Base-by-base conservation (phyloP, 805 yeast genomes). In the Metschnikowia dekortorum region DNA sequence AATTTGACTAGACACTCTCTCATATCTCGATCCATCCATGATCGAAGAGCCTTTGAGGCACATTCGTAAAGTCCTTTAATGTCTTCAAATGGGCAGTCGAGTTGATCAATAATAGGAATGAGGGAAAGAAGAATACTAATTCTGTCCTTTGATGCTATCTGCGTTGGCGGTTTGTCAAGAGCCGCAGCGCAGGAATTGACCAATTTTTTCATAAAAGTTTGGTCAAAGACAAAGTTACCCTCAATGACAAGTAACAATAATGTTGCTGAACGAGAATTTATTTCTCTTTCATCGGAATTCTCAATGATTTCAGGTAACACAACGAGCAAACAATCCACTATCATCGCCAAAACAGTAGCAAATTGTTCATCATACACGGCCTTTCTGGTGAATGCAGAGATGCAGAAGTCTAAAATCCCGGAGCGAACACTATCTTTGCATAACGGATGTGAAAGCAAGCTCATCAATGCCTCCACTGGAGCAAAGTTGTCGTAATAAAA, bases 351-450 rank as follows among this genome's bases (percentile, higher is more conserved):
- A 5, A 83, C 67, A 4, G 77, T 73, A 40, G 72, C 70, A 56
- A 74, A 81, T 7, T 55, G 46, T 14, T 76, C 79, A 38, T 74
- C 75, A 6, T 64, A 64, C 8, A 55, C 47, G 2, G 68, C 59
- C n/a, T 73, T 61, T n/a, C 67, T 68, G 2, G 71, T 63, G 38
- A 81, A 67, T 6, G 85, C 69, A 43, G 74, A 65, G 34, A 71
- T 65, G 34, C 81, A 68, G 57, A 85, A 85, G 33, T 78, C 79
- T 42, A 87, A 64, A 8, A 84, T 78, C n/a, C 70, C 65, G 2
- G 69, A 59, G 8, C 84, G 59, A 2, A 89, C 96, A 0, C 82
- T 52, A 37, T 83, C 89, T 61, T 90, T 91, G 2, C 86, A 84
- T 49, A 79, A 74, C 1, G 67, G 63, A 57, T 80, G 79, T 1